These are phyloP conservation scores for Plantago ovata DNA, from an alignment of 257 asterid species.

Conservation along the genomic window DNA sequence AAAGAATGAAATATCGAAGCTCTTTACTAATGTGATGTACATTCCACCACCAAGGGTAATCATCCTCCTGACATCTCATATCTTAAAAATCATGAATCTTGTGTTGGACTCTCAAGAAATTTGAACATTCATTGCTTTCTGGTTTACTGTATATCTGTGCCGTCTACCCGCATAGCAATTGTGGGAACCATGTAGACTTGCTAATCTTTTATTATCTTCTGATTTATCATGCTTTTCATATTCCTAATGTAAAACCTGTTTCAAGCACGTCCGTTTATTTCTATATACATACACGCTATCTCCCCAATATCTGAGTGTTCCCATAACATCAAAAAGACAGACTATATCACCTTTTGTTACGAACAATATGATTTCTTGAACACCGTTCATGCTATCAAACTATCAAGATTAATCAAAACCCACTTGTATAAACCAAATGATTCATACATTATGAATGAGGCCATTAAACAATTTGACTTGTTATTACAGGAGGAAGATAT, in stretches of 20 bases:
- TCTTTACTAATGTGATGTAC: constrained; percentile 68
- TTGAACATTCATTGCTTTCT: too few species aligned
- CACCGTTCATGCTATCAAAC: constrained; percentile 1
- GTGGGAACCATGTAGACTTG: not conserved
- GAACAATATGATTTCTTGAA: constrained; percentile 1
- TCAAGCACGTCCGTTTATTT: too few species aligned
- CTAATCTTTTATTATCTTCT: not conserved
- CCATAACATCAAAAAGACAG: not conserved
- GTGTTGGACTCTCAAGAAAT: not conserved
- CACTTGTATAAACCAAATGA: constrained; percentile 1
- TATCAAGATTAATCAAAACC: constrained; percentile 12
- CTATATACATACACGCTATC: too few species aligned
- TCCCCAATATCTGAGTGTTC: too few species aligned
- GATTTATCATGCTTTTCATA: not conserved
- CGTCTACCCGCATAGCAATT: not conserved
- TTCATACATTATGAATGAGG: constrained; percentile 10
- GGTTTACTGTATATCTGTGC: too few species aligned
- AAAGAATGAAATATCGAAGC: constrained; percentile 64
- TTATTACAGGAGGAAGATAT: constrained; percentile 83
- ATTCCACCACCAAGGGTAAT: constrained; percentile 77
- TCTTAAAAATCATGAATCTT: not conserved
- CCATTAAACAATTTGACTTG: constrained; percentile 17
- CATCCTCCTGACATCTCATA: not conserved
- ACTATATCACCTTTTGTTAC: not conserved
- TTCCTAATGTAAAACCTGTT: not conserved